Evolutionary conservation across 163 green algal genomes (phyloP), one percentile per base, ranked within the genome.

Genomic region (Prototheca stagnorum): DNA sequence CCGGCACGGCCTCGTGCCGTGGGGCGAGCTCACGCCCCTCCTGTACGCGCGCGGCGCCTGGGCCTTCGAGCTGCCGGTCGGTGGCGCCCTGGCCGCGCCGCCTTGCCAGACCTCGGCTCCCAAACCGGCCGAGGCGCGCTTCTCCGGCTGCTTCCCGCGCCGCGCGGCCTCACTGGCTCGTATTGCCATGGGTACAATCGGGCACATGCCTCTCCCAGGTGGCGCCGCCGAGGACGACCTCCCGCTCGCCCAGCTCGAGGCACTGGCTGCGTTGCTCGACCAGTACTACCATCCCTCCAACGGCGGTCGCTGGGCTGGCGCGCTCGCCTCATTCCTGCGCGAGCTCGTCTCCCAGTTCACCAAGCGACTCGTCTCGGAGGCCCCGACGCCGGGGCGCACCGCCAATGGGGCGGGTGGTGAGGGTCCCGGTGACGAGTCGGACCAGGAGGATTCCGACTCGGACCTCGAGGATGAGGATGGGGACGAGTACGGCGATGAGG

Each of bases 261-360:
- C 48, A 15, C 53, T 84, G 27, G 71, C 73, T 1, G 59, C 61
- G 23, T 63, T 87, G 47, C 56, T 93, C 53, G 82, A 93, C 68
- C 79, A 92, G 61, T 93, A 89, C 59, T 92, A 72, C 52, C 83
- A 93, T 54, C 82, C 82, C 26, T 82, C 65, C 48, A 93, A 93
- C 60, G 67, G 66, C 23, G 76, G 73, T 35, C 57, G 62, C 33
- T 88, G 79, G 79, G 77, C 51, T 22, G 37, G 39, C 20, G 52
- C 61, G 25, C 65, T 88, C 31, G 44, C 56, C 20, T 57, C 57
- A 19, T 64, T 86, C 33, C 49, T 88, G 40, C 54, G 49, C n/a
- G 45, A 73, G 46, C 47, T 78, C 33, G 50, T 44, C 26, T 51
- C 52, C 33, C 53, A 68, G 36, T 57, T 84, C 11, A 51, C 50